Conservation (phyloP, 2,329 filamentous ascomycete genomes). For the Lasiodiplodia citricola region DNA sequence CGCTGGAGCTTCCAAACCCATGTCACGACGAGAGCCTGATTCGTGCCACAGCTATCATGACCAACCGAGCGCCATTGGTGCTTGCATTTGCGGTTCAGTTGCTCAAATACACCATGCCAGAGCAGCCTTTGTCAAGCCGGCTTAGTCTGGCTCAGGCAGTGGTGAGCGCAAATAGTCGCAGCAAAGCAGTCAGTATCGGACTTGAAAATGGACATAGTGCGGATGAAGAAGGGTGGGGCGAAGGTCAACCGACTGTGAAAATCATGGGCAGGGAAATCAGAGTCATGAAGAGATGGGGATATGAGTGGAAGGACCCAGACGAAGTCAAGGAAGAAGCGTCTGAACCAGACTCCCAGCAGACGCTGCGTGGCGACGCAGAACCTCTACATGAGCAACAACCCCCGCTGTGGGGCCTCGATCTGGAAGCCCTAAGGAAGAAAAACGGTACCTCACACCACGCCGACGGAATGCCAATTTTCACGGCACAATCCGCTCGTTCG, state of each 20-base stretch:
- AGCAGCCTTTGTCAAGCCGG: slow-evolving; percentile 82
- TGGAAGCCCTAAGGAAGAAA: slow-evolving; percentile 59
- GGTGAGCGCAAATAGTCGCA: slow-evolving; percentile 79
- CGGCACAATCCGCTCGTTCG: slow-evolving; percentile 69
- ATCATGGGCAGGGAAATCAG: slow-evolving; percentile 76
- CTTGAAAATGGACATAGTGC: slow-evolving; percentile 68
- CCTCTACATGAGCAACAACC: slow-evolving; percentile 44
- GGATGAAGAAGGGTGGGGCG: slow-evolving; percentile 73
- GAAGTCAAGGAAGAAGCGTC: slow-evolving; percentile 19
- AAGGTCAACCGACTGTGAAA: slow-evolving; percentile 74
- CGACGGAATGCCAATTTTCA: slow-evolving; percentile 70
- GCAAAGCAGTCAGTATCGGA: slow-evolving; percentile 76
- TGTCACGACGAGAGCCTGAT: slow-evolving; percentile 65
- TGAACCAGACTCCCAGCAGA: slow-evolving; percentile 35
- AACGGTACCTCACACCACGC: slow-evolving; percentile 39
- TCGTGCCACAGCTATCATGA: slow-evolving; percentile 63
- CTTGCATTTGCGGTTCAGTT: slow-evolving; percentile 78
- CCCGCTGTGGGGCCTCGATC: slow-evolving; percentile 64
- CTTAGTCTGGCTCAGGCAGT: slow-evolving; percentile 84
- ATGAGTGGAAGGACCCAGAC: slow-evolving; percentile 57
- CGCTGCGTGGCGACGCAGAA: slow-evolving; percentile 27
- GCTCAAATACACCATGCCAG: slow-evolving; percentile 80
- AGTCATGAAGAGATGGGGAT: slow-evolving; percentile 79
- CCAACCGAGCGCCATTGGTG: slow-evolving; percentile 82
- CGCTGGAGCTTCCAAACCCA: slow-evolving; percentile 63